A percentile compares a stretch with the other conserved stretches of the same genome.
Conservation (phyloP, 805 yeast genomes). For the Candida namnaoensis region DNA sequence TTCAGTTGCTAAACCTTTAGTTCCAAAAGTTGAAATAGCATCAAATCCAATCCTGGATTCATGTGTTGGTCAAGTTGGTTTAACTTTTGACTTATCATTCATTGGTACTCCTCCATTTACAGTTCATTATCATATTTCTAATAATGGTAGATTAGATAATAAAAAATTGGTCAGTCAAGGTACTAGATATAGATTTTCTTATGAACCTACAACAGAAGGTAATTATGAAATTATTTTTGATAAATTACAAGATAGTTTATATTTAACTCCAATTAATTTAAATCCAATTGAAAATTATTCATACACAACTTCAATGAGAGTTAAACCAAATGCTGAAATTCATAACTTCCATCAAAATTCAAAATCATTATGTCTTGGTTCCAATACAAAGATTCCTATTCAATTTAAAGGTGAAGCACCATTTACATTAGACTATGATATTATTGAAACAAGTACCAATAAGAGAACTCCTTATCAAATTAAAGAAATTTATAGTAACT, state of each 20-base stretch:
- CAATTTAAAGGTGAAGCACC: slow-evolving; percentile 75
- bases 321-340: slow-evolving; percentile 46
- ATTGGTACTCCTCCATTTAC: slow-evolving; percentile 80
- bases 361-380: slow-evolving; percentile 35
- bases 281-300: slow-evolving; percentile 33
- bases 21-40: slow-evolving; percentile 35
- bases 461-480: slow-evolving; percentile 34
- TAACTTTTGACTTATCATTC: slow-evolving; percentile 57
- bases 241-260: slow-evolving; percentile 54
- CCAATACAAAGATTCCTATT: slow-evolving; percentile 40
- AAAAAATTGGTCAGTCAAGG: slow-evolving; percentile 28
- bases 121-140: slow-evolving; percentile 44
- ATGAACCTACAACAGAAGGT: slow-evolving; percentile 78
- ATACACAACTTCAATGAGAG: slow-evolving; percentile 64
- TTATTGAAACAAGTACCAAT: slow-evolving; percentile 47
- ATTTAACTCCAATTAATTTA: slow-evolving; percentile 31
- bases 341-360: slow-evolving; percentile 6
- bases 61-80: slow-evolving; percentile 90
- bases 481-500: slow-evolving; percentile 28
- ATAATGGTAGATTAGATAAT: slow-evolving; percentile 23
- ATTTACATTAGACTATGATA: slow-evolving; percentile 58
- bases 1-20: slow-evolving; percentile 47
- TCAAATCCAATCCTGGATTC: slow-evolving; percentile 59
- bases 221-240: slow-evolving; percentile 67
- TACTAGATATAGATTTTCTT: slow-evolving; percentile 49